Evolutionary conservation across 352 stramenopile genomes (phyloP).

Genomic region (Phytophthora melonis): DNA sequence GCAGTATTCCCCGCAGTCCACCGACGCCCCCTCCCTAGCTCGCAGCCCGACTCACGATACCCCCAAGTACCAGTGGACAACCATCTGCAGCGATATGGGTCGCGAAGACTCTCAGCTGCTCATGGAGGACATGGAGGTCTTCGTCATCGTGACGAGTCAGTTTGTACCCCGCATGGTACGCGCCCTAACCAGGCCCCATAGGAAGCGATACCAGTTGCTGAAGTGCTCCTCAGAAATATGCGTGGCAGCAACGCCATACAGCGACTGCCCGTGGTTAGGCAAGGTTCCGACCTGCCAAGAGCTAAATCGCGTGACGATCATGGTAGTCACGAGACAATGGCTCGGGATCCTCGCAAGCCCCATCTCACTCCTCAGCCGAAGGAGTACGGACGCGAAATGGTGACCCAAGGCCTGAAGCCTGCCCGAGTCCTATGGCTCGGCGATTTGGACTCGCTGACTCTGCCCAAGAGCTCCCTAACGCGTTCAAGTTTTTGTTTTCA

Average conservation of each 20-base stretch:
- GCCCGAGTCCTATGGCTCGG: too few species aligned
- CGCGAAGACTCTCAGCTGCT: constrained; percentile 11
- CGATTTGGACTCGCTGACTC: too few species aligned
- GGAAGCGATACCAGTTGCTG: constrained; percentile 7
- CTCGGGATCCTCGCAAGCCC: not conserved
- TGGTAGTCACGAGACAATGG: not conserved
- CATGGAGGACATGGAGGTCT: constrained; percentile 7
- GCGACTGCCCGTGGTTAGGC: not conserved
- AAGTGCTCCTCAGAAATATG: not conserved
- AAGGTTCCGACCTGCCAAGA: constrained; percentile 12
- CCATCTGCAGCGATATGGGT: constrained; percentile 2
- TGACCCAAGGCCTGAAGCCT: too few species aligned
- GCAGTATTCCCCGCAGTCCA: too few species aligned
- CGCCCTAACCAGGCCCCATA: constrained; percentile 3
- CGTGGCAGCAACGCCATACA: not conserved
- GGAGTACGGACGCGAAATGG: too few species aligned
- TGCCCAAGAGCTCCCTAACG: too few species aligned
- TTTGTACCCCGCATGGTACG: constrained; percentile 1
- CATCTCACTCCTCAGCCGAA: not conserved
- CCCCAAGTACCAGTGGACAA: constrained; percentile 1
- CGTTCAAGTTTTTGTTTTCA: too few species aligned
- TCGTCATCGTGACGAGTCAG: constrained; percentile 6
- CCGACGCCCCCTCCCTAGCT: too few species aligned
- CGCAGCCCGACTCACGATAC: too few species aligned
- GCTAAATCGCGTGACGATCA: not conserved